Evolutionary conservation across 768 basidiomycete species (phyloP).

Genomic region (Phlebiopsis gigantea): DNA sequence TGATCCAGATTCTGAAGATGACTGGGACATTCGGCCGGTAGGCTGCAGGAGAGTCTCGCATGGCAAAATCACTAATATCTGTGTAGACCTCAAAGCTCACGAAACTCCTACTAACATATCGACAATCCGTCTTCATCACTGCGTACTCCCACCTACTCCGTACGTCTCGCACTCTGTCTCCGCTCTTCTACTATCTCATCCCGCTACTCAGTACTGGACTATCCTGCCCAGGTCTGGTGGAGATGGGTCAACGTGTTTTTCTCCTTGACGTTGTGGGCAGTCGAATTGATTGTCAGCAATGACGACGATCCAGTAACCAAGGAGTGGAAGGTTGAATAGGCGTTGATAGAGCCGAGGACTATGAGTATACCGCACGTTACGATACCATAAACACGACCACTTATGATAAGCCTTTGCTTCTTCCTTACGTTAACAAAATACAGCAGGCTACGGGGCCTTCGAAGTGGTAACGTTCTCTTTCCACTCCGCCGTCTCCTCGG

Average conservation of each 20-base stretch:
- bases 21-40: slow-evolving; percentile 75
- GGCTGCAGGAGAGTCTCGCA: slow-evolving; percentile 13
- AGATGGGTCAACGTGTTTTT: slow-evolving; percentile 89
- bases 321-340: slow-evolving; percentile 75
- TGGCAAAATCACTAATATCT: slow-evolving; percentile 8
- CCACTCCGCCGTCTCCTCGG: slow-evolving; percentile 42
- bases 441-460: not conserved
- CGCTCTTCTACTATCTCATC: not conserved
- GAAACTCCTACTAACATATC: slow-evolving; percentile 71
- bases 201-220: slow-evolving; percentile 60
- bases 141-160: slow-evolving; percentile 84
- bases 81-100: slow-evolving; percentile 71
- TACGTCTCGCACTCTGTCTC: slow-evolving; percentile 33
- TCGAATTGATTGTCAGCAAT: slow-evolving; percentile 76
- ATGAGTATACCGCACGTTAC: slow-evolving; percentile 5
- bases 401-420: not conserved
- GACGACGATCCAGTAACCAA: slow-evolving; percentile 60
- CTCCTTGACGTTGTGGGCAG: slow-evolving; percentile 76
- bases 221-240: slow-evolving; percentile 92
- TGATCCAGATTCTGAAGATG: slow-evolving; percentile 55
- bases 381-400: slow-evolving; percentile 7
- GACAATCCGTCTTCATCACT: slow-evolving; percentile 79
- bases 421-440: not conserved
- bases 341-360: too few species aligned
- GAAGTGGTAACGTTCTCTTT: slow-evolving; percentile 18